Percentiles rank a stretch among this genome's conserved stretches.
phyloP scores from a whole-genome alignment of 495 filamentous ascomycete species.

The Aspergillus heteromorphus region DNA sequence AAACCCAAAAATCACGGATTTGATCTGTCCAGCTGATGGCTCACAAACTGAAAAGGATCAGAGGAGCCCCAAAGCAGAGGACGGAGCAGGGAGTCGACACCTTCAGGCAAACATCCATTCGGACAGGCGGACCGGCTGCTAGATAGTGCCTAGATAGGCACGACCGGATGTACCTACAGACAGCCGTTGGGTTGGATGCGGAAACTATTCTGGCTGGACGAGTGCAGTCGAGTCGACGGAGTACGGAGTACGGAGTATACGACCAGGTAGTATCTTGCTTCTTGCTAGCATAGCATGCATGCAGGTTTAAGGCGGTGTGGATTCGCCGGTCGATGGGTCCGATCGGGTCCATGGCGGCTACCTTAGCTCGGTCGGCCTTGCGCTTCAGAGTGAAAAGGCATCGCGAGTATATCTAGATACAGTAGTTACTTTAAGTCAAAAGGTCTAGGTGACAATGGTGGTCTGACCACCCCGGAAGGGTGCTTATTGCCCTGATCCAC shows the following conservation, averaged over 20 bases:
- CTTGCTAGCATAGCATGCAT: constrained; percentile 9
- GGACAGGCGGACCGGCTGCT: background rate
- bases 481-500: background rate
- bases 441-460: background rate
- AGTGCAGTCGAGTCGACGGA: constrained; percentile 14
- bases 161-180: background rate
- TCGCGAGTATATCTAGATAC: too few relatives aligned
- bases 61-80: background rate
- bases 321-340: constrained; percentile 3
- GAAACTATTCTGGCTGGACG: constrained; percentile 7
- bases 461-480: background rate
- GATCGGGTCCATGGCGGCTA: constrained; percentile 1
- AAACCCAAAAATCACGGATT: background rate
- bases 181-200: background rate
- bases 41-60: constrained; percentile 7
- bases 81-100: background rate
- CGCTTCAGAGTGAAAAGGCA: constrained; percentile 1
- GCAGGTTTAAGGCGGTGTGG: constrained; percentile 20
- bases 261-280: too few relatives aligned
- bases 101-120: background rate
- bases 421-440: too few relatives aligned
- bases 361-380: background rate
- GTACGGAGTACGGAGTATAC: too few relatives aligned
- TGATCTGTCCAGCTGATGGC: constrained; percentile 21
- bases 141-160: background rate